Evolutionary conservation across 2,329 filamentous ascomycete genomes (phyloP), one percentile per base, ranked within the genome.

Genomic region (Raffaelea ambrosiae): DNA sequence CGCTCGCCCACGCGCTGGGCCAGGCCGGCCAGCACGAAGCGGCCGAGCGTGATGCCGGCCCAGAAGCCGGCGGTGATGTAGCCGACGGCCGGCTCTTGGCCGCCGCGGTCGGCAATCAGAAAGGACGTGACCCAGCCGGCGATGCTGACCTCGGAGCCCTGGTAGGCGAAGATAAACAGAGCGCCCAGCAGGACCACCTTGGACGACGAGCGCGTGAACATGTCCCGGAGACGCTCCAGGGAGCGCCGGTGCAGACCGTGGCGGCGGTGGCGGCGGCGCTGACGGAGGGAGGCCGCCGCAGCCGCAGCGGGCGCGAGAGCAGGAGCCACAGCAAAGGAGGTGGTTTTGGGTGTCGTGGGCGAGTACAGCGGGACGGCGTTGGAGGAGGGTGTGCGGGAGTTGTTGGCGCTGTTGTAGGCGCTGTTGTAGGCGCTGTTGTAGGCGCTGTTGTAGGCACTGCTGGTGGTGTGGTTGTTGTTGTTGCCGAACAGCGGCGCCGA

Each of bases 91-190:
- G 75, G 70, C 7, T 86, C 85, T 55, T 84, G 73, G 14, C 86
- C 87, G 48, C 80, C 69, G 35, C 87, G 81, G 53, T 81, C 77
- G 44, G 76, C 75, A 63, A 93, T 88, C 36, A 94, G 69, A 67
- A 90, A 94, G 3, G 84, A 88, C 52, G 91, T 88, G 43, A 91
- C 83, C 88, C 88, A 94, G 46, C 88, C 87, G 0, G 84, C 87
- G 54, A 91, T 86, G 14, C 82, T 83, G 16, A 94, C 87, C 64
- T 94, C 88, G 33, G 85, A 84, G 31, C 87, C 88, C 64, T 93
- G 86, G 63, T 95, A 94, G 22, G 82, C 79, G 62, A 94, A 93
- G 62, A 93, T 86, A 69, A 93, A 93, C 10, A 88, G 63, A 0
- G 87, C 83, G 3, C 86, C 86, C 0, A 93, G 72, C 1, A 93